Conservation (phyloP, 306 rosid genomes). For the Vigna reflexopilosa region DNA sequence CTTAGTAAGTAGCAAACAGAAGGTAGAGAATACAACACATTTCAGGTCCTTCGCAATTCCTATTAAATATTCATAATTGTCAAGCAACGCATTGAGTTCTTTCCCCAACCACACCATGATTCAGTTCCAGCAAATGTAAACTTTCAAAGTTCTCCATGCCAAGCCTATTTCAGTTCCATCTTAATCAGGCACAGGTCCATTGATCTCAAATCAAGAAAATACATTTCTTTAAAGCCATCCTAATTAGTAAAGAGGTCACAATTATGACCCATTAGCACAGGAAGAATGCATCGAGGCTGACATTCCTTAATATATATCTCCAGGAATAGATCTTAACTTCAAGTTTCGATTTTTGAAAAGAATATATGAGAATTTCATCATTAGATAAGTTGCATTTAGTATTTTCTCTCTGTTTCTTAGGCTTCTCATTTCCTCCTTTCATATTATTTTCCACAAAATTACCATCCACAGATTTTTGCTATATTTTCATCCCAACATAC, state of each 20-base stretch:
- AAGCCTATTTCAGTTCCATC: neutral
- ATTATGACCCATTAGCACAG: conserved; percentile 5
- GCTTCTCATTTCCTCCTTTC: neutral
- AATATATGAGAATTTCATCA: neutral
- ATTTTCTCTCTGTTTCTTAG: neutral
- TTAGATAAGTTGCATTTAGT: neutral
- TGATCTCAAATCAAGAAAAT: conserved; percentile 8
- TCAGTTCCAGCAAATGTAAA: neutral
- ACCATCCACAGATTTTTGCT: too few relatives aligned
- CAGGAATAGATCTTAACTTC: neutral
- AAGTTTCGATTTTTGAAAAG: too few relatives aligned
- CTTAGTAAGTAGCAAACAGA: neutral
- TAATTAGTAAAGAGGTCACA: neutral
- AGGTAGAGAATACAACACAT: neutral
- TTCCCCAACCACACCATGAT: neutral
- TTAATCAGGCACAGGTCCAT: neutral
- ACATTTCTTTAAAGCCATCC: neutral
- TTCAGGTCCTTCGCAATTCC: neutral
- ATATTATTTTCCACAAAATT: too few relatives aligned
- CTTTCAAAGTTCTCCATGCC: neutral
- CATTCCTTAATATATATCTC: conserved; percentile 1
- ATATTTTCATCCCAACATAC: too few relatives aligned
- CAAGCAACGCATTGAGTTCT: too few relatives aligned
- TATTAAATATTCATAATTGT: neutral
- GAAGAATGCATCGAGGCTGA: neutral